phyloP scores from a whole-genome alignment of 768 basidiomycete genomes.

The Termitomyces sp. region DNA sequence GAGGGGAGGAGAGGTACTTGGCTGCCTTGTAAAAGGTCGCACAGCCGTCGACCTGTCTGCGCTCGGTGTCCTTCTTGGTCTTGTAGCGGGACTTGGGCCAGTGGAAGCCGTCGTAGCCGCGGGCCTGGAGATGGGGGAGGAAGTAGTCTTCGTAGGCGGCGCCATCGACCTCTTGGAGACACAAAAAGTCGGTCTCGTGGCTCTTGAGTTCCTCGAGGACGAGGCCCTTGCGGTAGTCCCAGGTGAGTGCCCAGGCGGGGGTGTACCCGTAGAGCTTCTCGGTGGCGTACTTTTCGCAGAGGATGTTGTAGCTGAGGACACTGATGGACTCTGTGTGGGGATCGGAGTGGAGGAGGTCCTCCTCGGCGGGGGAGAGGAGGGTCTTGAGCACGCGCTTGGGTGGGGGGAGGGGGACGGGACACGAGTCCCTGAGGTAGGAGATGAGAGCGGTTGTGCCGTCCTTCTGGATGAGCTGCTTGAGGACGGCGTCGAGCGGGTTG shows the following conservation, averaged over 20 bases:
- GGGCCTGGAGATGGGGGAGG: conserved; percentile 57
- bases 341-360: conserved; percentile 55
- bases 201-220: conserved; percentile 81
- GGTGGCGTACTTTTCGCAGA: conserved; percentile 89
- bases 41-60: conserved; percentile 90
- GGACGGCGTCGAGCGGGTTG: conserved; percentile 79
- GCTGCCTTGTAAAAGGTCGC: conserved; percentile 91
- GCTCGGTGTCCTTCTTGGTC: conserved; percentile 86
- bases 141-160: conserved; percentile 93
- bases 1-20: conserved; percentile 50
- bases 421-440: conserved; percentile 88
- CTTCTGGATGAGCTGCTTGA: conserved; percentile 84
- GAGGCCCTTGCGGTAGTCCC: conserved; percentile 88
- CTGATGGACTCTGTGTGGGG: conserved; percentile 71
- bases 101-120: conserved; percentile 87
- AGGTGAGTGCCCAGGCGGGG: conserved; percentile 92
- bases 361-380: conserved; percentile 51
- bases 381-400: conserved; percentile 76
- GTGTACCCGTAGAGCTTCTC: conserved; percentile 92
- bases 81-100: conserved; percentile 91
- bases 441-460: conserved; percentile 91
- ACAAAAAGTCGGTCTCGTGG: conserved; percentile 84
- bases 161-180: conserved; percentile 93
- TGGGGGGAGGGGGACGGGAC: conserved; percentile 74
- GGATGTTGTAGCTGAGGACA: conserved; percentile 88